Evolutionary conservation across 768 basidiomycete species (phyloP), one percentile per base, ranked within the genome.

Genomic region (Pulveroboletus sp.): DNA sequence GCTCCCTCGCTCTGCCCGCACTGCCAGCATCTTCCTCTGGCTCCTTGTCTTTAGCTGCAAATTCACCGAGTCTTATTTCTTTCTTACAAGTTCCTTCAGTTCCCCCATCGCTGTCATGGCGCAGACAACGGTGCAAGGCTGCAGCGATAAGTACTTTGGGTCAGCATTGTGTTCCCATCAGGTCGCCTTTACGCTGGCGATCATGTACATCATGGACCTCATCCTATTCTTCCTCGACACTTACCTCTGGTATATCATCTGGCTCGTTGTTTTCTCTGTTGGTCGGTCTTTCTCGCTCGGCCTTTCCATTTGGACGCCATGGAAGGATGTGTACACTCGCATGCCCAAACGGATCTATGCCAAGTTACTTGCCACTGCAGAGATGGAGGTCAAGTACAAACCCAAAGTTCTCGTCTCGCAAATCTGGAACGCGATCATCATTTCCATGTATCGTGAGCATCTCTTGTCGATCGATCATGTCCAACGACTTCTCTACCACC

Each of bases 361-460:
- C 57, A 99, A 99, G 74, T 71, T 99, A 28, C 74, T 99, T 48
- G 93, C 96, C 17, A 98, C 95, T 0, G 82, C 79, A 2, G 95
- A 98, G 64, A 98, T 98, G 96, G 96, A 99, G 67, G 83, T 96
- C 70, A 97, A 97, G 71, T 99, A 98, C 76, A 98, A 98, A 71
- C 96, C 96, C 50, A 99, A 99, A 78, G 92, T 99, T 47, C 80
- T 99, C 28, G 96, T 99, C 36, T 97, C 94, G 17, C 96, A 99
- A 72, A 86, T 99, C 28, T 99, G 96, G 96, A 99, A 99, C 68
- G 96, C 96, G 39, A 79, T 98, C 71, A 95, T 99, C 69, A 99
- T 99, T 55, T 98, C 95, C 48, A 99, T 99, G 96, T 99, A 99
- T 70, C 86, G 96, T 60, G 96, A 99, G 63, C 96, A 99, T 71